Percentiles rank a stretch among this genome's conserved stretches.
These are phyloP conservation scores for Rhizopus microsporus DNA, from an alignment of 371 early-diverging fungal species.

Conservation along the genomic window DNA sequence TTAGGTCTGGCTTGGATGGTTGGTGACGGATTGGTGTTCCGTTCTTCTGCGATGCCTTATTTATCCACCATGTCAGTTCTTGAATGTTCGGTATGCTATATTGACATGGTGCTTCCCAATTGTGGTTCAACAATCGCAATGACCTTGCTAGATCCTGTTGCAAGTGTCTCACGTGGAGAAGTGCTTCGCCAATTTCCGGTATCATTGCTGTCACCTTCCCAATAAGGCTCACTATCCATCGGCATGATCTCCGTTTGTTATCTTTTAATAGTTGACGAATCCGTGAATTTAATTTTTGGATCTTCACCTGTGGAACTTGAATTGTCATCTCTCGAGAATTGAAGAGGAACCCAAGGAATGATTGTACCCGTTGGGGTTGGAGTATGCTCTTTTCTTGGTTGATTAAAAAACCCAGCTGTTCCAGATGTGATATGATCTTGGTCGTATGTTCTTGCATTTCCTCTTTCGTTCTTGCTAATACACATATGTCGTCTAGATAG, in stretches of 20 bases:
- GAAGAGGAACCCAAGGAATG: conserved; percentile 5
- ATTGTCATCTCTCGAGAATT: conserved; percentile 6
- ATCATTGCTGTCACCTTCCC: conserved; percentile 19
- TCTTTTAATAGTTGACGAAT: neutral
- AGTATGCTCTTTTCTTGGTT: neutral
- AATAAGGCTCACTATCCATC: conserved; percentile 17
- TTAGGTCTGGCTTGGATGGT: neutral
- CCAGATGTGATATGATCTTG: neutral
- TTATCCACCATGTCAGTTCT: conserved; percentile 12
- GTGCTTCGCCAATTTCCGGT: conserved; percentile 17
- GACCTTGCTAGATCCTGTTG: conserved; percentile 16
- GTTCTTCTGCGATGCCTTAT: conserved; percentile 2
- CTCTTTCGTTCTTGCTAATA: conserved; percentile 8
- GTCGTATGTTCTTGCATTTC: neutral
- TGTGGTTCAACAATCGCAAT: neutral
- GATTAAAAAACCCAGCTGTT: neutral
- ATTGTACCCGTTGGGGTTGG: neutral
- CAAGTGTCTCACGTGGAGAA: conserved; percentile 19
- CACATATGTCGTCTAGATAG: conserved; percentile 18
- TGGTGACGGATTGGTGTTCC: neutral
- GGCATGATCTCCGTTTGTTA: neutral
- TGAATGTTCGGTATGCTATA: neutral
- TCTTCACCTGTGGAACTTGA: conserved; percentile 1
- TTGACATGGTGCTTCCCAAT: conserved; percentile 12
- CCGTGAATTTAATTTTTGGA: neutral